Base-by-base conservation (phyloP, 805 yeast species). In the Myxozyma neglecta region DNA sequence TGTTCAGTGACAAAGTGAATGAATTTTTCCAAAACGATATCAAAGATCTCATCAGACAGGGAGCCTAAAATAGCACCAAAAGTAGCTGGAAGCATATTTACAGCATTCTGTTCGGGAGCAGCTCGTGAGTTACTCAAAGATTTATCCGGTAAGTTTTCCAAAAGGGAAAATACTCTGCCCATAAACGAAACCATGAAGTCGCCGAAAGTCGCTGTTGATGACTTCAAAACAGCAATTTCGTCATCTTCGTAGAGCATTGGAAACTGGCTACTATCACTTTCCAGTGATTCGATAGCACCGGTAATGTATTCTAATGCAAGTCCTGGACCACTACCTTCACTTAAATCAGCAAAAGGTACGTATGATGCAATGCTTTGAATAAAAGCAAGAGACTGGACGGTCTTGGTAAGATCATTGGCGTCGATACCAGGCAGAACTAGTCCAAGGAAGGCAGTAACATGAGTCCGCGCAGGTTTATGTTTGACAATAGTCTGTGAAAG, bases 391-490 rank as follows among this genome's bases (percentile, higher is more conserved):
- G 96, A 82, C 55, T 84, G 81, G 14, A 85, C 79, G 0, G 97
- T 86, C 70, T 92, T 83, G 13, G 79, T 80, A 53, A 90, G 79
- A 73, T 94, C 99, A 71, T 92, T 94, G 0, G 92, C 83, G 71
- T 94, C 98, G 35, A 94, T 85, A 36, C 94, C 97, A 0, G 91
- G 89, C 7, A 91, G 72, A 1, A 86, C 76, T 73, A 90, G 79
- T 34, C 85, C 82, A 44, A 92, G 72, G 14, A 94, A 77, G 57
- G 96, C 83, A 0, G 96, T 84, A 11, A 90, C 76, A 70, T 94
- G 99, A 11, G 89, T 85, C 48, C 97, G 77, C 70, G 82, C 90
- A 1, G 84, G 73, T 1, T 87, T 87, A 1, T 83, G 79, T 6
- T 76, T 71, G 0, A 88, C 85, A 79, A 94, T 83, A 63, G 81